Percentiles rank a stretch among this genome's conserved stretches.
phyloP scores from a whole-genome alignment of 2,329 filamentous ascomycete species.

The Phyllosticta capitalensis region DNA sequence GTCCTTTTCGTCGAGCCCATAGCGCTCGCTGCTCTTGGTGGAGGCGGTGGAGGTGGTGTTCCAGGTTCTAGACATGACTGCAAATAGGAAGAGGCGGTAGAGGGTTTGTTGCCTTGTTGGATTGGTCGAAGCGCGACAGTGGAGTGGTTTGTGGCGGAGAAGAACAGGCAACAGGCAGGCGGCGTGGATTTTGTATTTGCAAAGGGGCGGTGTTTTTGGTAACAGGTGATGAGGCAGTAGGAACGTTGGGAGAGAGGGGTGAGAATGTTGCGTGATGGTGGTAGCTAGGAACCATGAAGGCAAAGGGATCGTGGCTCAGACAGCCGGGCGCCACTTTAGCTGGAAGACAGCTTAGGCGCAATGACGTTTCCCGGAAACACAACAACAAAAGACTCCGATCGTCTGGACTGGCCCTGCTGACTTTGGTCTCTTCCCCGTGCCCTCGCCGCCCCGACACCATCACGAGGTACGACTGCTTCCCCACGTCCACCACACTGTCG shows the following conservation, averaged over 20 bases:
- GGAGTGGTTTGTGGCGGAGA: not conserved
- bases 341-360: not conserved
- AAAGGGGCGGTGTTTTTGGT: too few relatives aligned
- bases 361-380: not conserved
- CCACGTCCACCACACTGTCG: not conserved
- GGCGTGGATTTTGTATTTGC: not conserved
- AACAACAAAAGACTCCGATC: not conserved
- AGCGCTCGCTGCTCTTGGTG: slow-evolving; percentile 31
- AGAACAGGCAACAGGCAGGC: not conserved
- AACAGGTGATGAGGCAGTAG: not conserved
- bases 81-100: not conserved
- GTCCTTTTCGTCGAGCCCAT: slow-evolving; percentile 36
- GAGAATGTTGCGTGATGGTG: not conserved
- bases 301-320: not conserved
- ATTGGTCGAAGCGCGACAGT: not conserved
- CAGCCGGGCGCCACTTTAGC: not conserved
- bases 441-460: not conserved
- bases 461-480: not conserved
- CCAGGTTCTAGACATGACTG: slow-evolving; percentile 29
- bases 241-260: not conserved
- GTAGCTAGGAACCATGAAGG: not conserved
- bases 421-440: not conserved
- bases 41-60: slow-evolving; percentile 34
- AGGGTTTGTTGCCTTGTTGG: not conserved
- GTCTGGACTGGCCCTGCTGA: not conserved